phyloP scores from a whole-genome alignment of 805 yeast genomes.

The Teunomyces kruisii region DNA sequence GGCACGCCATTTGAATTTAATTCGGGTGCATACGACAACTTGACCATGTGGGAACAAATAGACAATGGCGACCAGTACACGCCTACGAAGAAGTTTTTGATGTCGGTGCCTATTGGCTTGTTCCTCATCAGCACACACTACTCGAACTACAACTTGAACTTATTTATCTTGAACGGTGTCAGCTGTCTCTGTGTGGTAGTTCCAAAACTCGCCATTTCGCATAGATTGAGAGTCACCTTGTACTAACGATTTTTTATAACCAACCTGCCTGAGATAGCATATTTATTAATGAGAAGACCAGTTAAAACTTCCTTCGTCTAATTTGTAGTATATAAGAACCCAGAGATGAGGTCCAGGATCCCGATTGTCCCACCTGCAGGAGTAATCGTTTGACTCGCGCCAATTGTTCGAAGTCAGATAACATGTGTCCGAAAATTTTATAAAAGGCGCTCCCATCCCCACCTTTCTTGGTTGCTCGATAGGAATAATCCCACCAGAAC shows the following conservation, averaged over 20 bases:
- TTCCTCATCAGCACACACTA: constrained; percentile 89
- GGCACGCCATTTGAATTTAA: constrained; percentile 98
- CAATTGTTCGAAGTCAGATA: constrained; percentile 5
- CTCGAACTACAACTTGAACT: constrained; percentile 75
- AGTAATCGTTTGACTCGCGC: constrained; percentile 4
- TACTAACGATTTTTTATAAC: constrained; percentile 16
- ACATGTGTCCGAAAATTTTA: constrained; percentile 2
- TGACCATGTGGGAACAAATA: constrained; percentile 98
- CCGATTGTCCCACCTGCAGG: neutral
- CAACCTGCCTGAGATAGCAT: neutral
- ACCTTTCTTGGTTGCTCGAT: constrained; percentile 1
- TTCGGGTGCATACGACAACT: constrained; percentile 91
- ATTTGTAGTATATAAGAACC: neutral
- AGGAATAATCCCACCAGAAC: neutral
- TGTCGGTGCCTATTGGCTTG: constrained; percentile 88
- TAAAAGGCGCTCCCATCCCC: constrained; percentile 4
- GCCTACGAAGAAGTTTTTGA: constrained; percentile 89
- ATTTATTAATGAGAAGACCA: constrained; percentile 2
- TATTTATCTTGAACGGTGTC: constrained; percentile 75
- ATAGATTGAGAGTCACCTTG: constrained; percentile 68
- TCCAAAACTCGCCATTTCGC: constrained; percentile 85
- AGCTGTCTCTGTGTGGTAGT: constrained; percentile 85
- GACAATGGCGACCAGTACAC: constrained; percentile 96
- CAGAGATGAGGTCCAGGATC: neutral
- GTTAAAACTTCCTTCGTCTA: neutral